phyloP scores from a whole-genome alignment of 208 protist genomes.

The Trypanosoma brucei region DNA sequence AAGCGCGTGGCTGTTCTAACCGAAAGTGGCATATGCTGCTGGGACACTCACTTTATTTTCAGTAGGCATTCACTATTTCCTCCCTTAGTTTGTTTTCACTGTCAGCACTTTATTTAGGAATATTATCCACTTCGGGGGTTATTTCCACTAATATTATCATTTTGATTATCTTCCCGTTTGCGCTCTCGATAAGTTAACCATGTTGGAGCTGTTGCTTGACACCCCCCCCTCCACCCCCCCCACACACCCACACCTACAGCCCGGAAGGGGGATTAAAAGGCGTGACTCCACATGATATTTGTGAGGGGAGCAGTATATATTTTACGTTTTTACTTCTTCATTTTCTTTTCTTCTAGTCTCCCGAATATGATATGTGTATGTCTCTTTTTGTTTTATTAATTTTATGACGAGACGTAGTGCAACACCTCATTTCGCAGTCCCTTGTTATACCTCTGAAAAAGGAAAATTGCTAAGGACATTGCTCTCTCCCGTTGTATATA shows the following conservation, averaged over 20 bases:
- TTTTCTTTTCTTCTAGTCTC: slow-evolving; percentile 13
- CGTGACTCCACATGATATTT: background rate
- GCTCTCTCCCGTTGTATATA: too few species aligned
- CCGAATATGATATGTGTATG: background rate
- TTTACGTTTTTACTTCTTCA: slow-evolving; percentile 11
- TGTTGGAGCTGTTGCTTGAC: background rate
- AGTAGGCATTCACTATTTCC: slow-evolving; percentile 13
- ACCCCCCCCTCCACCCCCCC: background rate
- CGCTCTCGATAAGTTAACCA: background rate
- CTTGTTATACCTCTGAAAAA: too few species aligned
- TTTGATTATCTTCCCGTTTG: slow-evolving; percentile 9
- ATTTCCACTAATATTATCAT: background rate
- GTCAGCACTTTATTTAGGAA: too few species aligned
- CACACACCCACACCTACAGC: background rate
- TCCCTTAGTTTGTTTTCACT: background rate
- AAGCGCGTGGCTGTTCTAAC: too few species aligned
- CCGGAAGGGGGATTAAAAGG: background rate
- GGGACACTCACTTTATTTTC: background rate
- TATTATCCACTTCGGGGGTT: too few species aligned
- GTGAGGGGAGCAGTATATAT: background rate
- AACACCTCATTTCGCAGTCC: too few species aligned
- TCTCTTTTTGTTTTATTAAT: background rate
- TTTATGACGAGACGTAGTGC: too few species aligned
- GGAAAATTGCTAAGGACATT: too few species aligned
- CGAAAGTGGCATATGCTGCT: too few species aligned